A percentile compares a stretch with the other conserved stretches of the same genome.
phyloP scores from a whole-genome alignment of 352 stramenopile genomes.

The Blastocystis sp. region DNA sequence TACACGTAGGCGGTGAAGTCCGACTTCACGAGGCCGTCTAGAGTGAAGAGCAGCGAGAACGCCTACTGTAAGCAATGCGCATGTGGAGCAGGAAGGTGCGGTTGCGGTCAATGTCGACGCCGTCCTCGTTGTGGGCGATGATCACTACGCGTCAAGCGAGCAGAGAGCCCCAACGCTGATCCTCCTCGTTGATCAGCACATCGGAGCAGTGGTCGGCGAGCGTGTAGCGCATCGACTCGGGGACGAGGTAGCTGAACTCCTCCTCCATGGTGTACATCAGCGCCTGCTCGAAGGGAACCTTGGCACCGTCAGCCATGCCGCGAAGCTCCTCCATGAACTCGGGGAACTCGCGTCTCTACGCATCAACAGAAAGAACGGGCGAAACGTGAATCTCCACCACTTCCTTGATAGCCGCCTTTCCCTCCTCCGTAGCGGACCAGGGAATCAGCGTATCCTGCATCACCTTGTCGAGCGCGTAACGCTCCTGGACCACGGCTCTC shows the following conservation, averaged over 20 bases:
- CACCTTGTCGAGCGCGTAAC: conserved; percentile 33
- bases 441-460: conserved; percentile 53
- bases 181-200: conserved; percentile 57
- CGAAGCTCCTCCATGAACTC: conserved; percentile 60
- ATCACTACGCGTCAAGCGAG: conserved; percentile 1
- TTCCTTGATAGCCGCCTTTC: neutral
- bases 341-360: conserved; percentile 32
- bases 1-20: conserved; percentile 66
- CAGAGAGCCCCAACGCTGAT: conserved; percentile 3
- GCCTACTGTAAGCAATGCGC: conserved; percentile 1
- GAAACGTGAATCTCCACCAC: conserved; percentile 30
- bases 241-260: conserved; percentile 71
- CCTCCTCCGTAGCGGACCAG: conserved; percentile 3
- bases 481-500: conserved; percentile 5
- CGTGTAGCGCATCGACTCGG: conserved; percentile 42
- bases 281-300: conserved; percentile 12
- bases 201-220: conserved; percentile 66
- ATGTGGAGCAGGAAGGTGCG: conserved; percentile 69
- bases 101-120: conserved; percentile 65
- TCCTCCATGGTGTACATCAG: conserved; percentile 72
- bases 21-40: neutral
- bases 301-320: conserved; percentile 64
- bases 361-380: neutral
- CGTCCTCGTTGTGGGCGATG: conserved; percentile 68
- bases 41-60: neutral